Conservation (phyloP, 129 eudicot genomes). For the Lactuca saligna region DNA sequence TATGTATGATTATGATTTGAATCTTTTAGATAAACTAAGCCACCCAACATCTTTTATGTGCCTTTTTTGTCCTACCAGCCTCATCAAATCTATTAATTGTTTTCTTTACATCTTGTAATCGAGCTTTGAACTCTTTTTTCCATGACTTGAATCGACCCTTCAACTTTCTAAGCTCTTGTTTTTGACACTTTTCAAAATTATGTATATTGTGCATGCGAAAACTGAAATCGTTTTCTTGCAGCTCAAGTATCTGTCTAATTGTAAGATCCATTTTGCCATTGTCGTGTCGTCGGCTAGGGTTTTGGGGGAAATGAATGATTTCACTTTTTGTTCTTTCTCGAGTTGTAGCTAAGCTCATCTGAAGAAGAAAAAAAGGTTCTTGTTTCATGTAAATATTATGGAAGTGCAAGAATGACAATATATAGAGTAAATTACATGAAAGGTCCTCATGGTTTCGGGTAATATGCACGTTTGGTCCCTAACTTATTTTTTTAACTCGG, state of each 20-base stretch:
- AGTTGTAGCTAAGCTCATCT: constrained; percentile 25
- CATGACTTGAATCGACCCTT: constrained; percentile 53
- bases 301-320: constrained; percentile 10
- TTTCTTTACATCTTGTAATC: constrained; percentile 43
- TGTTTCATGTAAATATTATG: not conserved
- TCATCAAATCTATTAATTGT: constrained; percentile 45
- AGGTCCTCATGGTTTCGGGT: too few species aligned
- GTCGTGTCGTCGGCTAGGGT: not conserved
- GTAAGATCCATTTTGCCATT: constrained; percentile 20
- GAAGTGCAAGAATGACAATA: too few species aligned
- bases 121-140: constrained; percentile 63
- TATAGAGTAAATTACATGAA: too few species aligned
- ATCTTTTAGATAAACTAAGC: constrained; percentile 14
- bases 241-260: constrained; percentile 30
- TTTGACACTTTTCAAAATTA: constrained; percentile 27
- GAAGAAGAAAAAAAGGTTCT: not conserved
- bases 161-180: constrained; percentile 51
- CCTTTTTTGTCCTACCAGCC: constrained; percentile 25
- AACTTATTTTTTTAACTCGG: too few species aligned
- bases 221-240: constrained; percentile 13
- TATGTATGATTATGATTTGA: not conserved
- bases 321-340: constrained; percentile 19
- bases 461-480: too few species aligned
- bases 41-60: constrained; percentile 38
- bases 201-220: not conserved